Evolutionary conservation across 1,284 basidiomycete genomes (phyloP).

Genomic region (Vanrija humicola): DNA sequence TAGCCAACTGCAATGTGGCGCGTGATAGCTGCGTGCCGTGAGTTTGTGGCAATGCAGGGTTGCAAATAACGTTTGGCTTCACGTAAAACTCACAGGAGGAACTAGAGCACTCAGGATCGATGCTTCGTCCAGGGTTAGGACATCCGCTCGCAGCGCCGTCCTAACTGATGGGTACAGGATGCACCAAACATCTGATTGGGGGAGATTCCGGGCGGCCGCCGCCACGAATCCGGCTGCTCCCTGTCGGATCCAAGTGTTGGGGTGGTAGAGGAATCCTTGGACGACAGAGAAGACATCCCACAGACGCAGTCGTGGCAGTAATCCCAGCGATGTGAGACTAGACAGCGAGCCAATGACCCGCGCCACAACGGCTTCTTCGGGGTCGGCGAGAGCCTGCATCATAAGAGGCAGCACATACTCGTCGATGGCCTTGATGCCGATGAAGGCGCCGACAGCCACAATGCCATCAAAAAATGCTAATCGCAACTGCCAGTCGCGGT

Average conservation of each 20-base stretch:
- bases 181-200: conserved; percentile 88
- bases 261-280: conserved; percentile 87
- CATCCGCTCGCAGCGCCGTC: conserved; percentile 78
- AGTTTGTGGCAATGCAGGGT: not conserved
- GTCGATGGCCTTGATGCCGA: conserved; percentile 70
- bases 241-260: conserved; percentile 94
- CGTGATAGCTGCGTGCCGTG: conserved; percentile 59
- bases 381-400: conserved; percentile 87
- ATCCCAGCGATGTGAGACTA: conserved; percentile 74
- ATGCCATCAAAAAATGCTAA: conserved; percentile 93
- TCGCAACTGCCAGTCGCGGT: conserved; percentile 85
- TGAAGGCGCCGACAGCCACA: conserved; percentile 88
- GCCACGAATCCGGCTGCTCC: conserved; percentile 84
- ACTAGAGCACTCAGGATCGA: conserved; percentile 71
- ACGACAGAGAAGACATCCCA: conserved; percentile 89
- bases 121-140: conserved; percentile 70
- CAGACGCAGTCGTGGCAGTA: conserved; percentile 86
- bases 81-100: conserved; percentile 60
- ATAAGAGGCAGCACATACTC: conserved; percentile 86
- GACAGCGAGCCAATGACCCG: conserved; percentile 80
- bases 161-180: conserved; percentile 88
- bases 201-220: conserved; percentile 71
- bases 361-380: conserved; percentile 88
- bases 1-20: conserved; percentile 76
- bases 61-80: not conserved